Base-by-base conservation (phyloP, 768 basidiomycete species). In the Macrolepiota fuliginosa region DNA sequence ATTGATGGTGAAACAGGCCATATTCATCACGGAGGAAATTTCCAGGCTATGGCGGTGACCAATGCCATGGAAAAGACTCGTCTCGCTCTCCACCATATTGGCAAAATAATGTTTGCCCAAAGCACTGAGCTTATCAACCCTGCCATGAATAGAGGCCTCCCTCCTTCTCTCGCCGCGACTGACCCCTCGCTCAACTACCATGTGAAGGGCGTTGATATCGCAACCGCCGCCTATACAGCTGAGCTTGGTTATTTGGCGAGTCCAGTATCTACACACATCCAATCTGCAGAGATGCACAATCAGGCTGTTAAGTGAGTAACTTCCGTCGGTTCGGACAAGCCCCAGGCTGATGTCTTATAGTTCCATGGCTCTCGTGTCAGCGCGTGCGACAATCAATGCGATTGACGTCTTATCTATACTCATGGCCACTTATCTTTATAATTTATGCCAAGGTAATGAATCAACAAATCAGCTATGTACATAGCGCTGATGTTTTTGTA, bases 1-100 rank as follows among this genome's bases (percentile, higher is more conserved):
- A 78, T 92, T 61, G 89, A 92, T 67, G 83, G 83, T 19, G 81
- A 87, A 56, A 84, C 84, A 29, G 84, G 83, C 2, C 71, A 77
- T 39, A 79, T 90, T 13, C 88, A 92, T 69, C 86, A 91, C 64
- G 91, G 90, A 27, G 94, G 93, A 13, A 95, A 94, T 72, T 95
- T 96, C 81, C 93, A 91, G 71, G 89, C 89, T 0, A 90, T 90
- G 86, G 81, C 88, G 12, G 82, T 92, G 47, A 88, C 88, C 12
- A 84, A 74, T 61, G 88, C 91, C 11, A 94, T 94, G 91, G 93
- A 95, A 72, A 92, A 94, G 71, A 89, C 89, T 0, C 89, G 93
- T 9, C 81, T 91, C 49, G 79, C 85, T 12, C 72, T 91, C 49
- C 80, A 86, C 45, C 89, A 89, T 62, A 81, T 91, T 50, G 90